phyloP scores from a whole-genome alignment of 2,329 filamentous ascomycete genomes.

The Venturia pyrina region DNA sequence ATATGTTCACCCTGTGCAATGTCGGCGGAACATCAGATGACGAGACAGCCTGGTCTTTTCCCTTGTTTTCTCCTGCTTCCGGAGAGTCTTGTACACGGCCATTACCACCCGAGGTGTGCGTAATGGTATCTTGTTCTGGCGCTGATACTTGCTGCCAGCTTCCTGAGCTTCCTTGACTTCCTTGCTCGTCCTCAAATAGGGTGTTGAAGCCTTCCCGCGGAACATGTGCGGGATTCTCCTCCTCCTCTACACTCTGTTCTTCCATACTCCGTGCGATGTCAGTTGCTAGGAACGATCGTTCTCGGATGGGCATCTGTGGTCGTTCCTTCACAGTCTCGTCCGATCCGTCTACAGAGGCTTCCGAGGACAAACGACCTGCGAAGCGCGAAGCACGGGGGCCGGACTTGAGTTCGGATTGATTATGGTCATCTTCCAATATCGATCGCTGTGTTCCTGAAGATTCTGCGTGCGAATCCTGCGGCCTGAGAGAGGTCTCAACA shows the following conservation, averaged over 20 bases:
- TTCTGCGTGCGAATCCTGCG: not conserved
- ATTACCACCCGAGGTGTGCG: not conserved
- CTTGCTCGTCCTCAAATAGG: conserved; percentile 19
- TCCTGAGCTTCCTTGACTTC: conserved; percentile 21
- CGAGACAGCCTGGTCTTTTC: not conserved
- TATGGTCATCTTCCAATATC: not conserved
- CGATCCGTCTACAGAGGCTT: not conserved
- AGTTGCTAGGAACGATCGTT: conserved; percentile 35
- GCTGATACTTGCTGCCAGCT: conserved; percentile 30
- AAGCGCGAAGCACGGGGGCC: not conserved
- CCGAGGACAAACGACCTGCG: not conserved
- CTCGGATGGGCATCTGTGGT: conserved; percentile 38
- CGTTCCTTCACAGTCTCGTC: conserved; percentile 17
- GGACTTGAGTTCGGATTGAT: not conserved
- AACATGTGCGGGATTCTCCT: not conserved
- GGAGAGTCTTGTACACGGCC: not conserved
- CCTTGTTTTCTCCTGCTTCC: not conserved
- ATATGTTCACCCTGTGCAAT: not conserved
- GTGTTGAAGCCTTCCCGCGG: not conserved
- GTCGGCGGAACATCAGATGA: not conserved
- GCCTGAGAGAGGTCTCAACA: not conserved
- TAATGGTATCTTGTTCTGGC: not conserved
- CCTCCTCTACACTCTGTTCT: conserved; percentile 5
- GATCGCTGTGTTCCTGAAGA: not conserved
- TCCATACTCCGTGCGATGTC: conserved; percentile 24